A percentile compares a stretch with the other conserved stretches of the same genome.
Conservation (phyloP, 2,329 filamentous ascomycete genomes). For the Herpotrichia juniperi region DNA sequence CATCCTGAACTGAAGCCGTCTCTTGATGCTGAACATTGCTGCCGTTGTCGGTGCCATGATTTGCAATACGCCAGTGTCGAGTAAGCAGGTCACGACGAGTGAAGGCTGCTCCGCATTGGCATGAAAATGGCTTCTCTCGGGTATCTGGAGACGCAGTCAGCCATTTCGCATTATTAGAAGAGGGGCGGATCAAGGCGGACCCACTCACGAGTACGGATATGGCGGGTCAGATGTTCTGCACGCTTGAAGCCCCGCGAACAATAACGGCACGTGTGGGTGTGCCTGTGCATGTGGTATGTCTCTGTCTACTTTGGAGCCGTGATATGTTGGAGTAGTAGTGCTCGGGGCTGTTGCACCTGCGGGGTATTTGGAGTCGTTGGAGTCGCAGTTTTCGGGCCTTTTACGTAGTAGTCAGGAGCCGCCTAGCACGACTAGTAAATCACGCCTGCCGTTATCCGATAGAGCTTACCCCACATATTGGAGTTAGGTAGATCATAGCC, state of each 20-base stretch:
- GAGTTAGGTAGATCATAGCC: no score
- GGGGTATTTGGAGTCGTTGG: neutral
- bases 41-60: slow-evolving; percentile 19
- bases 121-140: slow-evolving; percentile 36
- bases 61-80: slow-evolving; percentile 36
- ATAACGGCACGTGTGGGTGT: slow-evolving; percentile 30
- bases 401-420: no score
- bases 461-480: neutral
- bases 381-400: neutral
- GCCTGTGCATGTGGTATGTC: slow-evolving; percentile 27
- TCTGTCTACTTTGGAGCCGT: slow-evolving; percentile 3
- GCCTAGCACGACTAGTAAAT: no score
- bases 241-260: slow-evolving; percentile 37
- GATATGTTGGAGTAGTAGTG: slow-evolving; percentile 17
- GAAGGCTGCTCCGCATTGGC: slow-evolving; percentile 33
- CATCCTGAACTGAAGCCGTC: neutral
- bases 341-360: neutral
- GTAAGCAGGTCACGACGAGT: slow-evolving; percentile 38
- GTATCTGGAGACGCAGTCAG: slow-evolving; percentile 32
- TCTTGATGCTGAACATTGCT: neutral
- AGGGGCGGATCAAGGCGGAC: slow-evolving; percentile 8
- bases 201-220: slow-evolving; percentile 38
- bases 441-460: neutral
- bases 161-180: no score
- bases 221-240: slow-evolving; percentile 36